These are phyloP conservation scores for Musa schizocarpa DNA, from an alignment of 176 grass and related monocot species.

Conservation along the genomic window DNA sequence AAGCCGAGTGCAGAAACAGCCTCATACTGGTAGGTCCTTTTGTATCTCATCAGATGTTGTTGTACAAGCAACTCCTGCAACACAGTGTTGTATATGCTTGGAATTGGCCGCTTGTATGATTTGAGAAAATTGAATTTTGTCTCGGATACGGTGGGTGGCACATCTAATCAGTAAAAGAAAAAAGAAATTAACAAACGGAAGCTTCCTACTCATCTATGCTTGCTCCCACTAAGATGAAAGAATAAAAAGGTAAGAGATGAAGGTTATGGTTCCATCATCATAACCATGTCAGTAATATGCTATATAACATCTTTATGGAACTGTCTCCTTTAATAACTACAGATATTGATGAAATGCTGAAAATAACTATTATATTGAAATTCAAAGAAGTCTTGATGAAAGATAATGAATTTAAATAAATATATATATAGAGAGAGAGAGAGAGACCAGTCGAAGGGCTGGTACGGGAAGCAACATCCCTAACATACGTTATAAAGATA, in stretches of 20 bases:
- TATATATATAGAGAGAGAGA: no score
- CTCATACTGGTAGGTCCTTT: slow-evolving; percentile 93
- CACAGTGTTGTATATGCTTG: slow-evolving; percentile 87
- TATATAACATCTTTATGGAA: no score
- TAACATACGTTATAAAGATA: no score
- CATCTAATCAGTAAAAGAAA: slow-evolving; percentile 36
- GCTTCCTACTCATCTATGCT: not conserved
- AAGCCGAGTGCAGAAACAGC: slow-evolving; percentile 89
- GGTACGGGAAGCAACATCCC: no score
- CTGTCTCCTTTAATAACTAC: no score
- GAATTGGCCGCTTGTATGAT: slow-evolving; percentile 92
- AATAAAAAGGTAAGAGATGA: not conserved
- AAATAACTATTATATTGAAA: no score
- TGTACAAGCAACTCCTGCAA: slow-evolving; percentile 92
- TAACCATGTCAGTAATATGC: no score
- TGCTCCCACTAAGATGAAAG: not conserved
- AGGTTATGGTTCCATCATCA: no score
- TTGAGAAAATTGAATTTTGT: slow-evolving; percentile 86
- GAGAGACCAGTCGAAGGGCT: no score
- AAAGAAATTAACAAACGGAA: not conserved
- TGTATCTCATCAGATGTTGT: slow-evolving; percentile 95
- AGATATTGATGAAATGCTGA: no score
- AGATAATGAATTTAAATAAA: no score
- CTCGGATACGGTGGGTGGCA: slow-evolving; percentile 69
- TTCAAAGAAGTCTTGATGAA: no score